A percentile compares a stretch with the other conserved stretches of the same genome.
Conservation (phyloP, 2,329 filamentous ascomycete genomes). For the Fusarium sp. region DNA sequence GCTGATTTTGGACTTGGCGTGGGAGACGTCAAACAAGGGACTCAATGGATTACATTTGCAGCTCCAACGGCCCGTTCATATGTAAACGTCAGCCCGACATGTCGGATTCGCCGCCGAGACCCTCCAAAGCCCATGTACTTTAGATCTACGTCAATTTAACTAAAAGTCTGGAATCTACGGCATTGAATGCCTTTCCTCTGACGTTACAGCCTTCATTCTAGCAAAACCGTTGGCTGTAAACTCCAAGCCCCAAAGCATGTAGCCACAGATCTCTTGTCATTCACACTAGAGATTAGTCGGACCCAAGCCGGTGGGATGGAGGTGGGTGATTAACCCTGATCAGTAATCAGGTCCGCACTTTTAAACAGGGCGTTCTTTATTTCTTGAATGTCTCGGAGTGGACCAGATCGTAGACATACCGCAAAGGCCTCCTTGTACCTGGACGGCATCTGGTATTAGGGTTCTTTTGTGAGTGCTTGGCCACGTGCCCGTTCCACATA, state of each 20-base stretch:
- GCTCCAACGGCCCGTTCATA: constrained; percentile 4
- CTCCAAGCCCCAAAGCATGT: neutral
- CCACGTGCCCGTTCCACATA: constrained; percentile 18
- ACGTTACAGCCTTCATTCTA: neutral
- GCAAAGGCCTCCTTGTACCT: neutral
- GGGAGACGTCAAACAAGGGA: constrained; percentile 7
- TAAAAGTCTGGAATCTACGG: too few species aligned
- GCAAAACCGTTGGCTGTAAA: neutral
- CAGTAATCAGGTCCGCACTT: constrained; percentile 15
- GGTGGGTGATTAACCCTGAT: neutral
- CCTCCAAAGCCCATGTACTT: neutral
- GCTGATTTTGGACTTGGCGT: neutral
- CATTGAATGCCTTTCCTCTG: neutral
- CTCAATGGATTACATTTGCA: neutral
- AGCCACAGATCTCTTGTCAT: neutral
- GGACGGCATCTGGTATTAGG: neutral
- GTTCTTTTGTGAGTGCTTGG: neutral
- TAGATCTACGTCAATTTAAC: too few species aligned
- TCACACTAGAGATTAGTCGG: neutral
- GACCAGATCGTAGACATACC: constrained; percentile 7
- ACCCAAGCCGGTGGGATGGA: constrained; percentile 1
- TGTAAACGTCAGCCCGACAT: constrained; percentile 4
- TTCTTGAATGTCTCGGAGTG: neutral
- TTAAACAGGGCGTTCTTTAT: constrained; percentile 3
- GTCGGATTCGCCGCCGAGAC: constrained; percentile 8